Evolutionary conservation across 805 yeast species (phyloP).

Genomic region (Kuraishia molischiana): DNA sequence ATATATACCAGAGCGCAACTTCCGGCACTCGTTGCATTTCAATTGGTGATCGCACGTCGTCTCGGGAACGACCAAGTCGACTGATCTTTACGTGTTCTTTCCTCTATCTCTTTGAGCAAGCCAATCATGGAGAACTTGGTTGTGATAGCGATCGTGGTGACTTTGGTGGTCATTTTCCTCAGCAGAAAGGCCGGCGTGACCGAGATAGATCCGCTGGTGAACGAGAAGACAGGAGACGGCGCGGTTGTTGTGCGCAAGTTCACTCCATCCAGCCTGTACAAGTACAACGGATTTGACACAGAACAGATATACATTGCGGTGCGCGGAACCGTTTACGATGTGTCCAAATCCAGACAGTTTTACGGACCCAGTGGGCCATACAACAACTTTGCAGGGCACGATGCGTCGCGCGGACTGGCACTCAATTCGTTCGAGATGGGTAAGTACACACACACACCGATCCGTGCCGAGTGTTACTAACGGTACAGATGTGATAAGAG

Average conservation of each 20-base stretch:
- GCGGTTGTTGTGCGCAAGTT: slow-evolving; percentile 32
- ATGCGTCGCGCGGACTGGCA: slow-evolving; percentile 90
- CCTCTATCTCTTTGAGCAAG: no score
- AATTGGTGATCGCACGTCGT: no score
- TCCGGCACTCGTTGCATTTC: no score
- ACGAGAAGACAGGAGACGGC: slow-evolving; percentile 5
- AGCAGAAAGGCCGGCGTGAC: not conserved
- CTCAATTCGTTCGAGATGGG: slow-evolving; percentile 71
- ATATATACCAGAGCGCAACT: no score
- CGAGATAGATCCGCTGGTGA: not conserved
- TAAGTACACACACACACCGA: slow-evolving; percentile 10
- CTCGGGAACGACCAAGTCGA: no score
- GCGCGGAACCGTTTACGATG: slow-evolving; percentile 81
- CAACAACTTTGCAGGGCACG: slow-evolving; percentile 90
- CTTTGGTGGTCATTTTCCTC: not conserved
- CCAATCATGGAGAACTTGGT: no score
- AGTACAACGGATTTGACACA: slow-evolving; percentile 74
- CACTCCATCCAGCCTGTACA: slow-evolving; percentile 65
- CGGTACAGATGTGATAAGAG: slow-evolving; percentile 39
- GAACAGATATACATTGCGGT: slow-evolving; percentile 78
- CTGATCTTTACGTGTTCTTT: no score
- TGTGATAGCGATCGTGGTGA: no score
- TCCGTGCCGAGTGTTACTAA: slow-evolving; percentile 1
- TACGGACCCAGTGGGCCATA: slow-evolving; percentile 97
- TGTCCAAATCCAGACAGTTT: slow-evolving; percentile 66